Evolutionary conservation across 164 flowering plant genomes (phyloP), one percentile per base, ranked within the genome.

Genomic region (Magnolia changhungtana): DNA sequence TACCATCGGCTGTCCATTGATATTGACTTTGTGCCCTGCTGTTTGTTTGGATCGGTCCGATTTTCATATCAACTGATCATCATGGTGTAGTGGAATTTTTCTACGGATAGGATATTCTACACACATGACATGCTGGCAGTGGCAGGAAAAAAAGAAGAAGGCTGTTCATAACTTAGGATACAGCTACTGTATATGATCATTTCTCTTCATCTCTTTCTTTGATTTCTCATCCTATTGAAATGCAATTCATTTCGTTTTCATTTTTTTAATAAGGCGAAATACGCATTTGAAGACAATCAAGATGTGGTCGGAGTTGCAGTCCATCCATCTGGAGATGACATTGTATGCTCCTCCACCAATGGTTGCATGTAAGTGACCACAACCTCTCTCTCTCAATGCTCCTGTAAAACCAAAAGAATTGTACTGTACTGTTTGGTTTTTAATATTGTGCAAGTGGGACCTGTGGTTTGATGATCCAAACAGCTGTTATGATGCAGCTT

Each of bases 311-410:
- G 87, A 29, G 82, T 92, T 55, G 90, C 96, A 3, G 98, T 89
- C 72, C 97, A 95, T 77, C 99, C 98, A 0, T 88, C 84, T 71
- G 98, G 99, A 64, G 98, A 96, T 29, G 88, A 89, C 8, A 65
- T 96, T 23, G 88, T 92, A 69, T 92, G 92, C 81, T 92, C 96
- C 65, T 87, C 93, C 37, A 78, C 89, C 63, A 78, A 88, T 61
- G 90, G 85, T 65, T 94, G 98, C 94, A 85, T 83, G 99, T 91
- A 52, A 82, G 92, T 81, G 24, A 63, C 27, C 64, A 18, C 5
- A 5, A 0, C n/a, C 8, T 10, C 49, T 74, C 16, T 21, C 19
- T 19, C 58, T 67, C 27, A 24, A 24, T 24, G 27, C 27, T 24
- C 27, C 27, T 0, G 27, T 24, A 24, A 24, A 24, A 24, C 27